Evolutionary conservation across 805 yeast genomes (phyloP).

Genomic region (Pichia pseudocactophila): DNA sequence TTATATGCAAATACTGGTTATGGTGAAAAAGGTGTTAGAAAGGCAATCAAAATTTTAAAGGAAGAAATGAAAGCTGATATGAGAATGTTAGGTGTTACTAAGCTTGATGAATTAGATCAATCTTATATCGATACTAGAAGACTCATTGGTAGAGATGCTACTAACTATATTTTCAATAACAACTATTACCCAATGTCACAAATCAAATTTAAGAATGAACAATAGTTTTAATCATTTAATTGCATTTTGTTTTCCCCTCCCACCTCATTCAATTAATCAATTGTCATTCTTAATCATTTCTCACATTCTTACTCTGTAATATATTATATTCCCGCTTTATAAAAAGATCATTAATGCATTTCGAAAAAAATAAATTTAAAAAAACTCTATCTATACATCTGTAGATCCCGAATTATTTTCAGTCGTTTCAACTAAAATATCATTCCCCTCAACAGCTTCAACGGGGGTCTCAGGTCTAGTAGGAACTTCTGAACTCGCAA

Average conservation of each 20-base stretch:
- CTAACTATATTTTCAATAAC: constrained; percentile 10
- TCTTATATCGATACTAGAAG: constrained; percentile 30
- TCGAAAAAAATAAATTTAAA: too few relatives aligned
- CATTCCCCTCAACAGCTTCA: neutral
- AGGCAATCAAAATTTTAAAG: constrained; percentile 53
- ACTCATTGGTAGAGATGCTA: constrained; percentile 16
- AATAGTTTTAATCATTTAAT: neutral
- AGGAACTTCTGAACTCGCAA: neutral
- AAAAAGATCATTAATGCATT: too few relatives aligned
- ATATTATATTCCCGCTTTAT: neutral
- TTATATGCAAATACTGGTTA: constrained; percentile 48
- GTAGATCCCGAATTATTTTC: neutral
- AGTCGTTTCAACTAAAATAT: neutral
- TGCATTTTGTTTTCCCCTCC: neutral
- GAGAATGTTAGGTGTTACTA: constrained; percentile 55
- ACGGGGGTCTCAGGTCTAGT: neutral
- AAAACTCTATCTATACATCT: neutral
- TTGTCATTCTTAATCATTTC: too few relatives aligned
- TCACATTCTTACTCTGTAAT: neutral
- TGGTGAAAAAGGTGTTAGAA: constrained; percentile 64
- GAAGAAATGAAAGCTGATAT: constrained; percentile 56
- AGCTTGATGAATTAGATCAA: constrained; percentile 36
- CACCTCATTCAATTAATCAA: neutral
- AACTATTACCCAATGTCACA: constrained; percentile 14
- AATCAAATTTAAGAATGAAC: constrained; percentile 13